Evolutionary conservation across 1,284 basidiomycete genomes (phyloP).

Genomic region (Ceratobasidium sp.): DNA sequence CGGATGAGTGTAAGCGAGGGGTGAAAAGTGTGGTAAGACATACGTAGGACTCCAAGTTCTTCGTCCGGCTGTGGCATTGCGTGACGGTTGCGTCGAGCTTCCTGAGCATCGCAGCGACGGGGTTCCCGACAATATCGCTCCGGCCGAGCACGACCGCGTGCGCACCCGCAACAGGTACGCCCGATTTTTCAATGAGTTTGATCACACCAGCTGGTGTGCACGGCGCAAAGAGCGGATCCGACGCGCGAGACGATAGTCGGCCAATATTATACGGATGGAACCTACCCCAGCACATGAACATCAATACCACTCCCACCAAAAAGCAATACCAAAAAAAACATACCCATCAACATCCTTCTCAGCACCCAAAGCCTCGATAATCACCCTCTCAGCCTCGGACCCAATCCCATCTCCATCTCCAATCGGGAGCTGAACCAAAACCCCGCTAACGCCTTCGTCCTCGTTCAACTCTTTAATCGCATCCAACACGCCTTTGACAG

Average conservation of each 20-base stretch:
- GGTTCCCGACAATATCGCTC: slow-evolving; percentile 98
- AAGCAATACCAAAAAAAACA: slow-evolving; percentile 50
- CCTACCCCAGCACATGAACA: slow-evolving; percentile 58
- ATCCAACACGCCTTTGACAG: slow-evolving; percentile 82
- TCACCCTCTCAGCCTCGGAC: slow-evolving; percentile 86
- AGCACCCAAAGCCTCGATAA: slow-evolving; percentile 95
- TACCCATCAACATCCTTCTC: slow-evolving; percentile 98
- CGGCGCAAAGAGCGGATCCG: slow-evolving; percentile 90
- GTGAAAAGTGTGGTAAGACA: not conserved
- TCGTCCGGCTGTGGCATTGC: slow-evolving; percentile 94
- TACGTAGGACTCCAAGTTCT: slow-evolving; percentile 83
- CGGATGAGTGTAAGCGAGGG: not conserved
- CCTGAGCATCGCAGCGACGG: slow-evolving; percentile 91
- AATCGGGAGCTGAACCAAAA: slow-evolving; percentile 98
- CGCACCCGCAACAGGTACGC: slow-evolving; percentile 79
- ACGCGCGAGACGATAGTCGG: slow-evolving; percentile 90
- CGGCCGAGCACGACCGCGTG: slow-evolving; percentile 95
- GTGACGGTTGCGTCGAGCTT: slow-evolving; percentile 96
- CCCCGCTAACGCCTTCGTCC: slow-evolving; percentile 86
- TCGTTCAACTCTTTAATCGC: slow-evolving; percentile 87
- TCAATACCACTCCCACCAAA: not conserved
- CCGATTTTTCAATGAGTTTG: slow-evolving; percentile 88
- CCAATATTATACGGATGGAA: slow-evolving; percentile 99
- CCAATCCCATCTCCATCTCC: slow-evolving; percentile 87
- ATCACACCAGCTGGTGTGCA: slow-evolving; percentile 97